phyloP scores from a whole-genome alignment of 768 basidiomycete species.

The Suillus sp. region DNA sequence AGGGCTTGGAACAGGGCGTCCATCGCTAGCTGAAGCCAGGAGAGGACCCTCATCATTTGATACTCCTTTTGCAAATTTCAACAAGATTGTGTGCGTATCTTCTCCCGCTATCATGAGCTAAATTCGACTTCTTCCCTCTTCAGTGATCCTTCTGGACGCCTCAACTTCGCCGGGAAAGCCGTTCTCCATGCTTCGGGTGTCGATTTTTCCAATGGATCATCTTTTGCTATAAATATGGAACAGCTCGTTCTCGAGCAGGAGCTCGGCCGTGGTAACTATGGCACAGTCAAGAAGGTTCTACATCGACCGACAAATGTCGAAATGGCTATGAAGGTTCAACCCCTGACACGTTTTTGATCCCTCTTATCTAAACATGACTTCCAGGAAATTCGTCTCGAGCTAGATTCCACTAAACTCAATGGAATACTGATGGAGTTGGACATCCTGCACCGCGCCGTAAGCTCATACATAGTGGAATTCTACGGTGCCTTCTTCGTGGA shows the following conservation, averaged over 20 bases:
- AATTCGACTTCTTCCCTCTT: slow-evolving; percentile 10
- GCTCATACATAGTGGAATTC: slow-evolving; percentile 94
- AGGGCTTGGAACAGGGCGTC: slow-evolving; percentile 72
- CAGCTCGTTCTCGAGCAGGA: slow-evolving; percentile 91
- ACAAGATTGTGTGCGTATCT: slow-evolving; percentile 83
- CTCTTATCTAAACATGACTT: slow-evolving; percentile 9
- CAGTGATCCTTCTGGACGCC: slow-evolving; percentile 94
- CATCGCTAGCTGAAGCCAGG: slow-evolving; percentile 46
- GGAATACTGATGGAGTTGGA: slow-evolving; percentile 99
- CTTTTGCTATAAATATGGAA: slow-evolving; percentile 93
- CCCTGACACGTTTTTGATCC: slow-evolving; percentile 13
- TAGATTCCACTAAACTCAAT: slow-evolving; percentile 91
- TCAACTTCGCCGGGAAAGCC: slow-evolving; percentile 93
- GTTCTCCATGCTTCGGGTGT: slow-evolving; percentile 88
- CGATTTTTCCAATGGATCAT: slow-evolving; percentile 87
- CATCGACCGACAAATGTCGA: slow-evolving; percentile 93
- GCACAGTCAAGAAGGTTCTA: slow-evolving; percentile 93
- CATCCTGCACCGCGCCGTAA: slow-evolving; percentile 90
- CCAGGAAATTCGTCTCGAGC: slow-evolving; percentile 96
- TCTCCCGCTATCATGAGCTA: slow-evolving; percentile 11
- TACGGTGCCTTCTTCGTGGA: slow-evolving; percentile 99
- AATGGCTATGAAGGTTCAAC: slow-evolving; percentile 97
- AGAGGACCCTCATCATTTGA: slow-evolving; percentile 46
- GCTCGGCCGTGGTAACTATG: slow-evolving; percentile 95
- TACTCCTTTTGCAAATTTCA: slow-evolving; percentile 91